Conservation (phyloP, 2,329 filamentous ascomycete genomes). For the Ophiostoma sp. region DNA sequence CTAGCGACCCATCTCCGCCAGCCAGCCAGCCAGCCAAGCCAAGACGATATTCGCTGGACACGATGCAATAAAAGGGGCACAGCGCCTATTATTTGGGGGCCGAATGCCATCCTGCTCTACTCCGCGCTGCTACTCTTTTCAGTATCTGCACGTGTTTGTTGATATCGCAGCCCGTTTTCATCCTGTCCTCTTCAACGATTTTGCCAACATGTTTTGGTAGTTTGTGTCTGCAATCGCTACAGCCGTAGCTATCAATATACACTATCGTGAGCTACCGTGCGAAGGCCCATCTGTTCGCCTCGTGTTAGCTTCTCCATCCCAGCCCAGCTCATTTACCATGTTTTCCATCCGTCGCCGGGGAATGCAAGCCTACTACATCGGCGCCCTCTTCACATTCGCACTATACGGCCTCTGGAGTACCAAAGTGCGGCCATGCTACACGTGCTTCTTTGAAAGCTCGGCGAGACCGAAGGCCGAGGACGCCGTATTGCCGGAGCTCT, state of each 20-base stretch:
- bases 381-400: not conserved
- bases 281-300: not conserved
- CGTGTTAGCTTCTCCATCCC: not conserved
- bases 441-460: not conserved
- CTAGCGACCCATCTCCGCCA: not conserved
- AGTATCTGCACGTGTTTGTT: not conserved
- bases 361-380: conserved; percentile 8
- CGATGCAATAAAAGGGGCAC: not conserved
- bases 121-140: not conserved
- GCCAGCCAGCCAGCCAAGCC: not conserved
- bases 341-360: conserved; percentile 12
- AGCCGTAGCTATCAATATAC: not conserved
- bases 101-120: not conserved
- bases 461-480: too few species aligned
- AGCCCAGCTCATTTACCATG: not conserved
- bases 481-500: conserved; percentile 12
- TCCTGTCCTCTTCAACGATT: not conserved
- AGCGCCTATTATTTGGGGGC: conserved; percentile 4
- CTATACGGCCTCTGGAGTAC: conserved; percentile 13
- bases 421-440: not conserved
- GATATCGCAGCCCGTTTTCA: not conserved
- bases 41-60: not conserved
- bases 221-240: not conserved
- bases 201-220: not conserved
- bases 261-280: not conserved